A percentile compares a stretch with the other conserved stretches of the same genome.
These are phyloP conservation scores for Ajuga reptans DNA, from an alignment of 305 asterid species.

Conservation along the genomic window DNA sequence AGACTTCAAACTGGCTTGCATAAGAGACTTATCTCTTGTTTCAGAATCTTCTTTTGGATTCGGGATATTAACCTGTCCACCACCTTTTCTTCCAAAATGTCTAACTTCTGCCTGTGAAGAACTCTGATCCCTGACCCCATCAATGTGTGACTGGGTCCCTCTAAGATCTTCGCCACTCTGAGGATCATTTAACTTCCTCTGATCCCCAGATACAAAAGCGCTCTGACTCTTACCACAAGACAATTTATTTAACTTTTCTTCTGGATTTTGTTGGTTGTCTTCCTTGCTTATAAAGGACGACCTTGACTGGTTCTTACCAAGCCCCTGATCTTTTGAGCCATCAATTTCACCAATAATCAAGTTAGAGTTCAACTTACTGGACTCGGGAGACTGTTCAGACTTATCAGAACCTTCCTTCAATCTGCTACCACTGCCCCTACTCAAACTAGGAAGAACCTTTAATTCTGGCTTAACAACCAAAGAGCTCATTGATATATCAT, in stretches of 20 bases:
- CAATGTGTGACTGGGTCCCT: conserved; percentile 27
- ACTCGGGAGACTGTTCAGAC: conserved; percentile 33
- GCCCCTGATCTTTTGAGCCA: conserved; percentile 37
- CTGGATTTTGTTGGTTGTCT: conserved; percentile 39
- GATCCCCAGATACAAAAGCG: conserved; percentile 26
- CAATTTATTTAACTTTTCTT: conserved; percentile 27
- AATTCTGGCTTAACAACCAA: conserved; percentile 34
- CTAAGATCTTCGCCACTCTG: conserved; percentile 35
- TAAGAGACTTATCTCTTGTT: conserved; percentile 29
- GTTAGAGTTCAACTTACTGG: conserved; percentile 28
- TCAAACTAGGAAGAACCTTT: conserved; percentile 29
- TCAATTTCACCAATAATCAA: conserved; percentile 26
- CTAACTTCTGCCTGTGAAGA: conserved; percentile 28
- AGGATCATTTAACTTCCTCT: conserved; percentile 31
- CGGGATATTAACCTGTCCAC: conserved; percentile 29
- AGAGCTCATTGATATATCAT: conserved; percentile 29
- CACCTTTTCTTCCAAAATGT: conserved; percentile 29
- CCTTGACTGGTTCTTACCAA: conserved; percentile 37
- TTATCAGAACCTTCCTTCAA: conserved; percentile 34
- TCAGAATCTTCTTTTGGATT: conserved; percentile 34
- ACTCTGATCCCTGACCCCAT: conserved; percentile 31
- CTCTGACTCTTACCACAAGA: conserved; percentile 27
- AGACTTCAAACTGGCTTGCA: conserved; percentile 29
- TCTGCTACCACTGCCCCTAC: conserved; percentile 26
- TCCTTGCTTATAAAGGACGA: conserved; percentile 32